Percentiles rank a stretch among this genome's conserved stretches.
Conservation (phyloP, 2,329 filamentous ascomycete species). For the Phaeosphaeriaceae sp. region DNA sequence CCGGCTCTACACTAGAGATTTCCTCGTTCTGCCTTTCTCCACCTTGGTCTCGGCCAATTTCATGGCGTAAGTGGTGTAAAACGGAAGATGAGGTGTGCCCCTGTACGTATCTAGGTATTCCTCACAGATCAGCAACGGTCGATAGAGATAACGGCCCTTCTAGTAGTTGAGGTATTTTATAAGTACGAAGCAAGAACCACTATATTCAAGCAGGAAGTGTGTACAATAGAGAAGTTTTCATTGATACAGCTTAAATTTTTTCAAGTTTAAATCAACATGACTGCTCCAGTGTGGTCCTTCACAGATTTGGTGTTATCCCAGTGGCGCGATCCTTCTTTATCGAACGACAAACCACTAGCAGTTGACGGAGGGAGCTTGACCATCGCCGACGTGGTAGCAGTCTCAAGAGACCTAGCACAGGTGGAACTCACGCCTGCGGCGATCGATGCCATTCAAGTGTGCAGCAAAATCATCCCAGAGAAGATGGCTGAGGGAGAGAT, state of each 20-base stretch:
- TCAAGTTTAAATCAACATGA: not conserved
- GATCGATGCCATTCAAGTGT: not conserved
- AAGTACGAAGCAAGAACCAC: slow-evolving; percentile 1
- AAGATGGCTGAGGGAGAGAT: not conserved
- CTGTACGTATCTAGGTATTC: not conserved
- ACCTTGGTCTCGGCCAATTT: too few relatives aligned
- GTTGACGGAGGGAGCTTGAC: slow-evolving; percentile 2
- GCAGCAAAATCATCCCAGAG: not conserved
- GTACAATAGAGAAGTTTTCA: not conserved
- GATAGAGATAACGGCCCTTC: too few relatives aligned
- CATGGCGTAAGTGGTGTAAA: too few relatives aligned
- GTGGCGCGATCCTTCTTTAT: not conserved
- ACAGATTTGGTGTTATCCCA: slow-evolving; percentile 1
- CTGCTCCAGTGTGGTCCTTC: not conserved
- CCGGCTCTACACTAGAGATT: too few relatives aligned
- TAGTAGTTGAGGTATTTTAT: not conserved
- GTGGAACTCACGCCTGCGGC: not conserved
- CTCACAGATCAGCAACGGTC: not conserved
- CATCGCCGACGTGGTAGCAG: not conserved
- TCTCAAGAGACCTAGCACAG: not conserved
- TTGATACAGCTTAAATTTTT: not conserved
- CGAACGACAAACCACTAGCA: not conserved
- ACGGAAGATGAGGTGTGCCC: not conserved
- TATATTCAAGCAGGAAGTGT: not conserved
- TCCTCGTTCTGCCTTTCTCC: too few relatives aligned